These are phyloP conservation scores for Mucor racemosus DNA, from an alignment of 371 early-diverging fungal genomes.

Conservation along the genomic window DNA sequence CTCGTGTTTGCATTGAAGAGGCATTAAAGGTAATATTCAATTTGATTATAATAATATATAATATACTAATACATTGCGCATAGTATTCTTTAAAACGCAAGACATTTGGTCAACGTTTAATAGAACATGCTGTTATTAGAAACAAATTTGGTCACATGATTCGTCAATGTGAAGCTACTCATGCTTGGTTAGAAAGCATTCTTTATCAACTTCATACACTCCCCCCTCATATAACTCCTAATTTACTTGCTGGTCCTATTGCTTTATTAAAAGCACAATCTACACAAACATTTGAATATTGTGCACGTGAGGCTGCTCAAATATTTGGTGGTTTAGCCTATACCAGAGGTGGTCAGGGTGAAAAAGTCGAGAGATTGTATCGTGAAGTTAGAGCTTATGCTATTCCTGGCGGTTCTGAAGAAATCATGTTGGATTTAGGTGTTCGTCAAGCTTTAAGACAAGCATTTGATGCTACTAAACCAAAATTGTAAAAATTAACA, in stretches of 20 bases:
- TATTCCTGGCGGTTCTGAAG: conserved; percentile 59
- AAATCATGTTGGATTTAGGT: conserved; percentile 81
- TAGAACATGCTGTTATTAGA: conserved; percentile 70
- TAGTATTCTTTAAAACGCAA: conserved; percentile 84
- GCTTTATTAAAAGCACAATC: conserved; percentile 87
- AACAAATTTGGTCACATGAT: conserved; percentile 80
- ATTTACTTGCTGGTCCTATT: conserved; percentile 85
- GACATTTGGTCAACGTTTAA: conserved; percentile 83
- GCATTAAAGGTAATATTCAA: conserved; percentile 58
- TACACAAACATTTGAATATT: conserved; percentile 84
- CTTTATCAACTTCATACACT: conserved; percentile 72
- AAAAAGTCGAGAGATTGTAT: conserved; percentile 86
- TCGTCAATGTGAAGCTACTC: conserved; percentile 85
- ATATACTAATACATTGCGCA: no score
- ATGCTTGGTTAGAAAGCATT: conserved; percentile 82
- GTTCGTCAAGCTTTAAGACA: conserved; percentile 64
- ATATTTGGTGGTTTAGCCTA: conserved; percentile 60
- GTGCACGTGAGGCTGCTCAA: no score
- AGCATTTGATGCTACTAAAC: neutral
- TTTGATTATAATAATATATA: no score
- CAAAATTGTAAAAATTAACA: neutral
- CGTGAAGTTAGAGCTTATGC: conserved; percentile 46
- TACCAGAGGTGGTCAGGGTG: conserved; percentile 80
- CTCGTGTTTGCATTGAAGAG: conserved; percentile 89
- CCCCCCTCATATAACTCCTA: conserved; percentile 63